These are phyloP conservation scores for Phaeosphaeria sp. DNA, from an alignment of 2,329 filamentous ascomycete species.

Conservation along the genomic window DNA sequence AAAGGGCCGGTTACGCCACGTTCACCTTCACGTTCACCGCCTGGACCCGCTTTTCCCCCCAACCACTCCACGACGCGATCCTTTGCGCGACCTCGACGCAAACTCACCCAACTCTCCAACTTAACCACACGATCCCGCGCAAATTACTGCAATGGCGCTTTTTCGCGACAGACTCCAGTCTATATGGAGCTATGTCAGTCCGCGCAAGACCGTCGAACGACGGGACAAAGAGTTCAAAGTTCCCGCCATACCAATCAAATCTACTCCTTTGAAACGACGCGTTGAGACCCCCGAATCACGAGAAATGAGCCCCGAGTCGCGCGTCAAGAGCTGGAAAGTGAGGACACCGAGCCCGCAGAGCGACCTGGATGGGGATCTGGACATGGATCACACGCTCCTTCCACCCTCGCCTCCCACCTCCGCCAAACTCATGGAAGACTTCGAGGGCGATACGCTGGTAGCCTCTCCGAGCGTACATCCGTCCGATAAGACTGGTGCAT, in stretches of 20 bases:
- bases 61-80: background rate
- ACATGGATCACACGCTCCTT: slow-evolving; percentile 32
- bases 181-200: slow-evolving; percentile 53
- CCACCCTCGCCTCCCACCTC: slow-evolving; percentile 43
- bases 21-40: slow-evolving; percentile 27
- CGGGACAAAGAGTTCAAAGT: slow-evolving; percentile 49
- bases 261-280: slow-evolving; percentile 8
- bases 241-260: slow-evolving; percentile 29
- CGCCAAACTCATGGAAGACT: slow-evolving; percentile 23
- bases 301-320: slow-evolving; percentile 45
- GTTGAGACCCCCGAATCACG: slow-evolving; percentile 10
- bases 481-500: slow-evolving; percentile 12
- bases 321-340: slow-evolving; percentile 31
- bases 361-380: slow-evolving; percentile 26
- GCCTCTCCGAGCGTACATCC: slow-evolving; percentile 11
- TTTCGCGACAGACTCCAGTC: slow-evolving; percentile 42
- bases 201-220: slow-evolving; percentile 47
- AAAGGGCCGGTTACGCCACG: slow-evolving; percentile 9
- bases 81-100: slow-evolving; percentile 4
- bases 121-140: background rate
- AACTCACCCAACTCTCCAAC: slow-evolving; percentile 1
- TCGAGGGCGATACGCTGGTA: slow-evolving; percentile 42
- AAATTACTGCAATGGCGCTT: slow-evolving; percentile 33
- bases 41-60: background rate
- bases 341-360: slow-evolving; percentile 26